Conservation (phyloP, 2,329 filamentous ascomycete species). For the Aureobasidium sp. region DNA sequence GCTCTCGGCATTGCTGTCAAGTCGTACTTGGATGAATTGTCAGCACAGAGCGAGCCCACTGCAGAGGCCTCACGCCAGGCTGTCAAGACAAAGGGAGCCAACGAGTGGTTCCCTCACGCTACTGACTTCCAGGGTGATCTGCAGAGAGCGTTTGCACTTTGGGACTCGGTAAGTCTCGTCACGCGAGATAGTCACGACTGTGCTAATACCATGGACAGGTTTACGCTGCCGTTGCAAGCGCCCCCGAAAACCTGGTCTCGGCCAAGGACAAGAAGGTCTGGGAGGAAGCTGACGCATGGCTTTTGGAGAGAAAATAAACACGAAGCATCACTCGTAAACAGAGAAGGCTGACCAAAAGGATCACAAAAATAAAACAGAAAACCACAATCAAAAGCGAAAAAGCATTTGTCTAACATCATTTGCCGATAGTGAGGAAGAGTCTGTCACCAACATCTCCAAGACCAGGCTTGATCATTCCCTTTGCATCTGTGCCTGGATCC, state of each 20-base stretch:
- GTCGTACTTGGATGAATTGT: slow-evolving; percentile 67
- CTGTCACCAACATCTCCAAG: slow-evolving; percentile 86
- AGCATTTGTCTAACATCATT: slow-evolving; percentile 38
- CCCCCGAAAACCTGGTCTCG: slow-evolving; percentile 38
- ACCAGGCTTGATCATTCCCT: slow-evolving; percentile 84
- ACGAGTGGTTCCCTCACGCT: slow-evolving; percentile 53
- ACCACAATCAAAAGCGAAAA: not conserved
- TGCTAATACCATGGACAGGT: slow-evolving; percentile 33
- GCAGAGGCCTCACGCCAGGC: slow-evolving; percentile 40
- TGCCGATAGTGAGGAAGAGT: slow-evolving; percentile 80
- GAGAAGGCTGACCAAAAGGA: not conserved
- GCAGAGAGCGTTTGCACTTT: slow-evolving; percentile 51
- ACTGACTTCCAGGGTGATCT: slow-evolving; percentile 50
- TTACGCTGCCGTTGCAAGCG: slow-evolving; percentile 48
- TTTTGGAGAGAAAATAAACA: slow-evolving; percentile 12
- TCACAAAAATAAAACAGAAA: not conserved
- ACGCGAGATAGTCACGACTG: not conserved
- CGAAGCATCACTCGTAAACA: not conserved
- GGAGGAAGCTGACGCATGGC: slow-evolving; percentile 25
- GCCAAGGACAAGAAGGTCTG: slow-evolving; percentile 43
- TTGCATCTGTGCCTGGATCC: slow-evolving; percentile 63
- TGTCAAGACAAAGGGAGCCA: slow-evolving; percentile 43
- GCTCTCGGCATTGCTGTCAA: slow-evolving; percentile 71
- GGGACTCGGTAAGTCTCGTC: slow-evolving; percentile 50
- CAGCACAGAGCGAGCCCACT: slow-evolving; percentile 47